Evolutionary conservation across 345 rosid species (phyloP), one percentile per base, ranked within the genome.

Genomic region (Rhodamnia argentea): DNA sequence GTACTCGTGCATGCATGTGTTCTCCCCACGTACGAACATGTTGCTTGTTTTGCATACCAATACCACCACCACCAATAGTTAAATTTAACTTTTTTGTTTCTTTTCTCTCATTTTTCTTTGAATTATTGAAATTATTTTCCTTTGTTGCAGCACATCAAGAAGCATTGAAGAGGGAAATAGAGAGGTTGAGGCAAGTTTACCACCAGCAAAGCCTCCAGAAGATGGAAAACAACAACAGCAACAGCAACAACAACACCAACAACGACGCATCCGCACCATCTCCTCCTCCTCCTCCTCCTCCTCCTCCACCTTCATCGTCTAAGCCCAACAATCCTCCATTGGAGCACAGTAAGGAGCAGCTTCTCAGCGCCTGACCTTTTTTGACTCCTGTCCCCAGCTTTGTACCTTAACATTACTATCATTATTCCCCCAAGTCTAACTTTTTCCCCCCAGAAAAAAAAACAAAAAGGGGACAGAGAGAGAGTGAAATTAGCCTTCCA

Each of bases 121-220:
- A 70, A 53, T 4, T 83, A 29, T 20, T 3, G 9, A 52, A 54
- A 51, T 9, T 10, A 1, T n/a, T 37, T 47, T 14, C 52, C 8
- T 24, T 44, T 84, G 10, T 60, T 87, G 89, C 92, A 96, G 99
- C 98, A 82, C 99, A 94, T 88, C 96, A 95, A 90, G 96, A 93
- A 87, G 93, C 96, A 82, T 76, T 96, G 90, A 96, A 93, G 93
- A 93, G 94, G 91, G 99, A 96, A 90, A 96, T 96, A 91, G 98
- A 94, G 91, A 93, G 99, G 86, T 85, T 96, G 88, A 90, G 94
- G 91, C 96, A 94, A 88, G 93, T 95, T 62, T 93, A 95, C 83
- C 88, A 91, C 44, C 95, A 93, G 86, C 95, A 93, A 78, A 93
- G 87, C 90, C 88, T 91, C 51, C 88, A 92, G 84, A 93, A 87